Evolutionary conservation across 805 yeast genomes (phyloP).

Genomic region (Cyberlindnera bimundalis): DNA sequence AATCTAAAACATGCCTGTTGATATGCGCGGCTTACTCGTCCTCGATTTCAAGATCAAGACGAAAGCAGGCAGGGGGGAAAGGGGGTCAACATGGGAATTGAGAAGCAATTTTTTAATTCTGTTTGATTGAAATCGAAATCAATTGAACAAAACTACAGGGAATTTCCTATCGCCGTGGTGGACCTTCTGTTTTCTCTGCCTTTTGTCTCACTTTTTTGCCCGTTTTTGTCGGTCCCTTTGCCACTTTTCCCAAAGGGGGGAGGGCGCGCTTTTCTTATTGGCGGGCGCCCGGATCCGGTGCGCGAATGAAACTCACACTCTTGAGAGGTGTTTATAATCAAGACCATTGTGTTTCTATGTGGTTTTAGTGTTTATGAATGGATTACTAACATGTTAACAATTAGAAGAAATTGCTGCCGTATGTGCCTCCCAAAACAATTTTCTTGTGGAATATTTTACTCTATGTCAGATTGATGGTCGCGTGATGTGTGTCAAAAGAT

Average conservation of each 20-base stretch:
- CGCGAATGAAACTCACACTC: conserved; percentile 1
- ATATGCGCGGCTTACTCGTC: background rate
- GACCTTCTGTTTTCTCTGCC: background rate
- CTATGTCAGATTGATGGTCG: background rate
- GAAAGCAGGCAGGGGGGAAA: too few relatives aligned
- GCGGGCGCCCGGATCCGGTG: conserved; percentile 1
- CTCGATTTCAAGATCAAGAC: too few relatives aligned
- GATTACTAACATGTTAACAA: conserved; percentile 12
- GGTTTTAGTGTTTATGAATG: too few relatives aligned
- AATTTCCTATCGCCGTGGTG: too few relatives aligned
- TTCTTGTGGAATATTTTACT: too few relatives aligned
- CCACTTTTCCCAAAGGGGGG: conserved; percentile 2
- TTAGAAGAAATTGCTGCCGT: conserved; percentile 21
- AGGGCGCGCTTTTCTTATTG: conserved; percentile 3
- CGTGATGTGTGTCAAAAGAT: background rate
- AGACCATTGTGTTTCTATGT: too few relatives aligned
- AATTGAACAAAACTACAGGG: too few relatives aligned
- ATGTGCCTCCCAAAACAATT: conserved; percentile 2
- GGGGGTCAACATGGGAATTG: too few relatives aligned
- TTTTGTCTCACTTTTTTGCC: background rate
- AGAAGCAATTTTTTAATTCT: too few relatives aligned
- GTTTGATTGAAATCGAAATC: too few relatives aligned
- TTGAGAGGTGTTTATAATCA: too few relatives aligned
- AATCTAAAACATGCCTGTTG: background rate
- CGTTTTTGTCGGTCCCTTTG: background rate